Evolutionary conservation across 2,329 filamentous ascomycete genomes (phyloP).

Genomic region (Didymellaceae sp.): DNA sequence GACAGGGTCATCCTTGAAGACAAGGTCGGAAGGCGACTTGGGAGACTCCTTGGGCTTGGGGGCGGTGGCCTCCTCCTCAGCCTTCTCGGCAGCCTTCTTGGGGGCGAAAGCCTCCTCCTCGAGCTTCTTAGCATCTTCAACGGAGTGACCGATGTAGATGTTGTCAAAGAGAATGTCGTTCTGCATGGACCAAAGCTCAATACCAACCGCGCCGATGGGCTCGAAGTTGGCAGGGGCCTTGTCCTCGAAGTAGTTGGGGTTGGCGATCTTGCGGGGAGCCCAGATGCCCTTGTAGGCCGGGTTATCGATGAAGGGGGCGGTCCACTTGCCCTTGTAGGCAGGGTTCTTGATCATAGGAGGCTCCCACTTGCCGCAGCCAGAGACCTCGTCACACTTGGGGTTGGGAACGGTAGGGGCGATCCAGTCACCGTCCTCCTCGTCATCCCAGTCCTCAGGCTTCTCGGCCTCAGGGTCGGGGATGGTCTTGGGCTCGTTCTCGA

Average conservation of each 20-base stretch:
- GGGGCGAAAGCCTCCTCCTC: conserved; percentile 87
- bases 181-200: conserved; percentile 99
- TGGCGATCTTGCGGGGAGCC: conserved; percentile 94
- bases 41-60: conserved; percentile 73
- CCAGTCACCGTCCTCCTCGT: conserved; percentile 99
- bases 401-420: conserved; percentile 87
- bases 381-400: conserved; percentile 91
- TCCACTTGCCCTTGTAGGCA: conserved; percentile 99
- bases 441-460: conserved; percentile 99
- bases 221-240: conserved; percentile 96
- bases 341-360: conserved; percentile 94
- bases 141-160: conserved; percentile 98
- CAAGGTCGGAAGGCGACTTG: conserved; percentile 76
- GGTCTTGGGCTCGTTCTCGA: conserved; percentile 82
- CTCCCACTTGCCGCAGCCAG: conserved; percentile 93
- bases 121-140: conserved; percentile 89
- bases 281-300: conserved; percentile 96
- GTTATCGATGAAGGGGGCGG: conserved; percentile 91
- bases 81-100: conserved; percentile 85
- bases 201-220: conserved; percentile 96
- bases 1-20: conserved; percentile 90
- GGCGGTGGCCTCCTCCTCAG: conserved; percentile 77
- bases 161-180: conserved; percentile 99
- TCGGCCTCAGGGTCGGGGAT: conserved; percentile 91
- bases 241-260: conserved; percentile 96